phyloP scores from a whole-genome alignment of 345 rosid genomes.

The Nasturtium officinale region DNA sequence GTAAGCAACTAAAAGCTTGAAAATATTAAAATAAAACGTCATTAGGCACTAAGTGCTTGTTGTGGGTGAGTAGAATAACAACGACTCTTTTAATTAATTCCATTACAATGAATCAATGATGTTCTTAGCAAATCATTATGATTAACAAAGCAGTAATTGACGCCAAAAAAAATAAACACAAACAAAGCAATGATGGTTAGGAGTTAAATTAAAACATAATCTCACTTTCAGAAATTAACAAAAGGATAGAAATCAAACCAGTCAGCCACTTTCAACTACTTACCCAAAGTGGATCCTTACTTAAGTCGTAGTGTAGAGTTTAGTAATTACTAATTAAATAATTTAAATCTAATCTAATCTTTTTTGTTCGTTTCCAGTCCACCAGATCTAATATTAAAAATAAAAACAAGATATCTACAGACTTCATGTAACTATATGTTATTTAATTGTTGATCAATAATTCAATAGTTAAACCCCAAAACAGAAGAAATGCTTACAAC shows the following conservation, averaged over 20 bases:
- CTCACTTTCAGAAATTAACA: slow-evolving; percentile 1
- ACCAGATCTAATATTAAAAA: background rate
- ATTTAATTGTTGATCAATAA: slow-evolving; percentile 14
- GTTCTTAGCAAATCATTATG: slow-evolving; percentile 13
- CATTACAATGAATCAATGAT: background rate
- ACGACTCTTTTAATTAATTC: slow-evolving; percentile 28
- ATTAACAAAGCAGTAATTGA: slow-evolving; percentile 26
- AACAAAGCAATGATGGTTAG: background rate
- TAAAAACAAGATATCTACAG: background rate
- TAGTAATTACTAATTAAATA: background rate
- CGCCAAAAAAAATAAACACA: background rate
- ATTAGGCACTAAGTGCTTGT: slow-evolving; percentile 43
- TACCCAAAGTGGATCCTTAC: slow-evolving; percentile 43
- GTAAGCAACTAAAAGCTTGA: slow-evolving; percentile 6
- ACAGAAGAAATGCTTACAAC: slow-evolving; percentile 29
- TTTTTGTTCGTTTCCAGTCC: background rate
- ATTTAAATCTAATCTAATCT: background rate
- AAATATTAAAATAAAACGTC: slow-evolving; percentile 30
- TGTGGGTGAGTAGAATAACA: slow-evolving; percentile 43
- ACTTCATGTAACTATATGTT: slow-evolving; percentile 1
- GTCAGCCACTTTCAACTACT: slow-evolving; percentile 41
- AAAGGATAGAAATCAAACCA: slow-evolving; percentile 44
- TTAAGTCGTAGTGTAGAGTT: slow-evolving; percentile 19
- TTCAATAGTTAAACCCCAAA: slow-evolving; percentile 4
- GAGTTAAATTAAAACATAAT: slow-evolving; percentile 7